Evolutionary conservation across 331 rosid species (phyloP).

Genomic region (Malus hybrid): DNA sequence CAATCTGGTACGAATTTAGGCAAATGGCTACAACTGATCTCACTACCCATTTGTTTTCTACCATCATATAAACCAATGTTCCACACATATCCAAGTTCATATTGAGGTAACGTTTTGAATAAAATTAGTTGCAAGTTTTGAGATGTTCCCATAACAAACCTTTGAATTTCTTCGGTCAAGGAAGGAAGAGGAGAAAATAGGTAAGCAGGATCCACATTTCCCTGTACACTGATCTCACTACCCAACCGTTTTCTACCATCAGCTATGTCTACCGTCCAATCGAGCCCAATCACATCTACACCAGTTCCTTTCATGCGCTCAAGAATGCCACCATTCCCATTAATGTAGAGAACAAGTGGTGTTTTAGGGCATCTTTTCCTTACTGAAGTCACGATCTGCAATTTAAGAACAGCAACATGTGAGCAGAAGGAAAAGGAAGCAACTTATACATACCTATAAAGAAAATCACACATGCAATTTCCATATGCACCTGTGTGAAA

Average conservation of each 20-base stretch:
- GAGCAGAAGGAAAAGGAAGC: slow-evolving; percentile 3
- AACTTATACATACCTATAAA: not conserved
- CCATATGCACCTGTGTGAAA: not conserved
- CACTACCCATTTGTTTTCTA: not conserved
- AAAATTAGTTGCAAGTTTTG: not conserved
- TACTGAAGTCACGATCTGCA: slow-evolving; percentile 70
- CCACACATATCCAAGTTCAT: not conserved
- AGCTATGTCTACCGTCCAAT: slow-evolving; percentile 97
- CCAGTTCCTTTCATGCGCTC: slow-evolving; percentile 90
- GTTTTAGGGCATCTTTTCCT: slow-evolving; percentile 63
- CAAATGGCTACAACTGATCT: not conserved
- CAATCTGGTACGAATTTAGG: not conserved
- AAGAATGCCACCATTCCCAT: slow-evolving; percentile 94
- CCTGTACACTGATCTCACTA: slow-evolving; percentile 69
- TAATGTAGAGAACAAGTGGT: slow-evolving; percentile 88
- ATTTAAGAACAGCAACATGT: slow-evolving; percentile 11
- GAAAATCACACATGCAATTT: not conserved
- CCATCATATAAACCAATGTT: not conserved
- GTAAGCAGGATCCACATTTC: slow-evolving; percentile 94
- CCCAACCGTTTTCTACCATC: slow-evolving; percentile 91
- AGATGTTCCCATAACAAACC: slow-evolving; percentile 42
- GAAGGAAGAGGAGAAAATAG: slow-evolving; percentile 79
- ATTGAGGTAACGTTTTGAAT: not conserved
- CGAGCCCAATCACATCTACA: slow-evolving; percentile 90
- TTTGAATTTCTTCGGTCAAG: slow-evolving; percentile 78